Evolutionary conservation across 108 stramenopile genomes (phyloP).

Genomic region (Conticribra guillardii): DNA sequence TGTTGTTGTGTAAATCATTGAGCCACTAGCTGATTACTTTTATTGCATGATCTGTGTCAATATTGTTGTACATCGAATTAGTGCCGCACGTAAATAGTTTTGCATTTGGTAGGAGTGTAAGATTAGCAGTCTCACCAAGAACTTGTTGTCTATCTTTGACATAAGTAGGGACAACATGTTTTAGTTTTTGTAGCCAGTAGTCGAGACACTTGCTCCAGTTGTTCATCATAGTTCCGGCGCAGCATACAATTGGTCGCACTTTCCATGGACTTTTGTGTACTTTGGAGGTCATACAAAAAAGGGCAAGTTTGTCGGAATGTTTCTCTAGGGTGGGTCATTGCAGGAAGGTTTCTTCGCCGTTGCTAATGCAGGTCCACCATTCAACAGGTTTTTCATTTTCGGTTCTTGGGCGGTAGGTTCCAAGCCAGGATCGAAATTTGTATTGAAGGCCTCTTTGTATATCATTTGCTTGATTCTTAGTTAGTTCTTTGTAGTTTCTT

Average conservation of each 20-base stretch:
- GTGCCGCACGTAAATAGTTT: conserved; percentile 5
- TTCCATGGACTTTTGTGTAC: conserved; percentile 13
- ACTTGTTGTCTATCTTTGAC: conserved; percentile 14
- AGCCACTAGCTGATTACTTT: too few species aligned
- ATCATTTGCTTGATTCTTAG: too few species aligned
- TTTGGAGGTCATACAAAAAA: conserved; percentile 13
- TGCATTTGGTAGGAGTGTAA: not conserved
- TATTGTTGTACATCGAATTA: too few species aligned
- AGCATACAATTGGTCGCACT: conserved; percentile 12
- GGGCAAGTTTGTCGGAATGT: conserved; percentile 3
- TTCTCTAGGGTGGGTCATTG: not conserved
- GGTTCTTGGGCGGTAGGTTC: not conserved
- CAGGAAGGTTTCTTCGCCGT: conserved; percentile 6
- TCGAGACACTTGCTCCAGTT: conserved; percentile 10
- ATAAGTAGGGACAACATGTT: conserved; percentile 10
- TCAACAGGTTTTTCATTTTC: not conserved
- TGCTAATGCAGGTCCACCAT: not conserved
- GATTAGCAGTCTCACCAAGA: not conserved
- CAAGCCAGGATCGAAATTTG: too few species aligned
- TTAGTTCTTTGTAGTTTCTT: conserved; percentile 1
- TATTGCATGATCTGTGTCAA: too few species aligned
- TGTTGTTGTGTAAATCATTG: not conserved
- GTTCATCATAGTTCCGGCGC: conserved; percentile 10
- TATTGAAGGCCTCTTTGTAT: too few species aligned
- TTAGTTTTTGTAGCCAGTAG: conserved; percentile 19